Conservation (phyloP, 2,329 filamentous ascomycete species). For the Clonostachys solani region DNA sequence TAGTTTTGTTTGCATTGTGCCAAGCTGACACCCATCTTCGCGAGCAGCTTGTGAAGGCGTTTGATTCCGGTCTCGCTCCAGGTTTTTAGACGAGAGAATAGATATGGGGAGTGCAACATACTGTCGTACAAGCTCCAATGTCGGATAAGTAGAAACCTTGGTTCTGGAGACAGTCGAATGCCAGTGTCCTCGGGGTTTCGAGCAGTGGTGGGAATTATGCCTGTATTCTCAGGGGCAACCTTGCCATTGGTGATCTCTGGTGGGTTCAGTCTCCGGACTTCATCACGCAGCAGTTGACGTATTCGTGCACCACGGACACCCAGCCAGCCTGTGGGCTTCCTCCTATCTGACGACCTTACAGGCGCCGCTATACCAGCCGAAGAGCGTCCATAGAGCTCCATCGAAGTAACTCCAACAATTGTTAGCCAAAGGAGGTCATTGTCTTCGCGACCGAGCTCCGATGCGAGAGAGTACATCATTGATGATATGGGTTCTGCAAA, state of each 20-base stretch:
- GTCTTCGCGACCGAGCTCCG: constrained; percentile 91
- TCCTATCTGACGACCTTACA: constrained; percentile 50
- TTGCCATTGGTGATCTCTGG: constrained; percentile 61
- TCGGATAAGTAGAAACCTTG: constrained; percentile 84
- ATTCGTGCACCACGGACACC: constrained; percentile 79
- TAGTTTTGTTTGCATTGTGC: constrained; percentile 94
- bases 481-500: constrained; percentile 95
- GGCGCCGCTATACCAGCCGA: constrained; percentile 71
- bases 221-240: constrained; percentile 61
- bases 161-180: constrained; percentile 90
- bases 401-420: constrained; percentile 91
- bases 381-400: constrained; percentile 86
- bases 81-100: constrained; percentile 86
- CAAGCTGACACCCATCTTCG: constrained; percentile 96
- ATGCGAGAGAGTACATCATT: constrained; percentile 90
- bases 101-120: constrained; percentile 95
- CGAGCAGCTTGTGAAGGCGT: constrained; percentile 86
- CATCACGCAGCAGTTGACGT: constrained; percentile 81
- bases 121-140: constrained; percentile 99
- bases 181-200: constrained; percentile 86
- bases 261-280: constrained; percentile 90
- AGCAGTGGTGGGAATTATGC: constrained; percentile 86
- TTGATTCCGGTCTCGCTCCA: constrained; percentile 91
- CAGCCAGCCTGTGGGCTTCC: constrained; percentile 67
- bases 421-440: constrained; percentile 94